Evolutionary conservation across 2,329 filamentous ascomycete genomes (phyloP).

Genomic region (Beauveria scarabaeidicola): DNA sequence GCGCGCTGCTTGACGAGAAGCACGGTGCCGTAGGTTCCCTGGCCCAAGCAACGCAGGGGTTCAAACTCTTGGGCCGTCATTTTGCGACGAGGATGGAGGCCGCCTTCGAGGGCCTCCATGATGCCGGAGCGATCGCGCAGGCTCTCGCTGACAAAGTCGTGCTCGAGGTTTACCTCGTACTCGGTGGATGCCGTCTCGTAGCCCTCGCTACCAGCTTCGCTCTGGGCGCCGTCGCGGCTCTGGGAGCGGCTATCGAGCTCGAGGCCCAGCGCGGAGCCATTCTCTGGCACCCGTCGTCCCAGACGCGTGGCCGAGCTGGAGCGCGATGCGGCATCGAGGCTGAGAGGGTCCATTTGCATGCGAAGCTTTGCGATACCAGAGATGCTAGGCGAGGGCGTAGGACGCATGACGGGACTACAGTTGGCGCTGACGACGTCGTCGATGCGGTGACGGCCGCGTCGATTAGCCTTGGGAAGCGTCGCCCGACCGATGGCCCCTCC

Average conservation of each 20-base stretch:
- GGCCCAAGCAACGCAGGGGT: conserved; percentile 82
- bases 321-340: conserved; percentile 49
- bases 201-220: conserved; percentile 45
- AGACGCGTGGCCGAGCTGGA: conserved; percentile 48
- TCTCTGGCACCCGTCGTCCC: conserved; percentile 30
- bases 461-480: conserved; percentile 29
- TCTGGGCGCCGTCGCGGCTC: conserved; percentile 48
- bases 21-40: conserved; percentile 93
- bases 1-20: conserved; percentile 81
- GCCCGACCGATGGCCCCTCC: conserved; percentile 26
- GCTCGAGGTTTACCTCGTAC: conserved; percentile 76
- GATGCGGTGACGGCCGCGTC: conserved; percentile 34
- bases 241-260: conserved; percentile 45
- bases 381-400: conserved; percentile 42
- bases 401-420: conserved; percentile 52
- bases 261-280: conserved; percentile 37
- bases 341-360: conserved; percentile 70
- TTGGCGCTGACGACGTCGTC: conserved; percentile 54
- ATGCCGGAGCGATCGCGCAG: conserved; percentile 32
- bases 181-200: conserved; percentile 63
- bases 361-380: conserved; percentile 79
- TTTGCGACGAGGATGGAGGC: conserved; percentile 57
- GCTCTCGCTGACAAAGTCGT: conserved; percentile 73
- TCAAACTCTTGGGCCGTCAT: conserved; percentile 91
- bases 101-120: conserved; percentile 43